phyloP scores from a whole-genome alignment of 805 yeast species.

The Cyberlindnera petersonii region DNA sequence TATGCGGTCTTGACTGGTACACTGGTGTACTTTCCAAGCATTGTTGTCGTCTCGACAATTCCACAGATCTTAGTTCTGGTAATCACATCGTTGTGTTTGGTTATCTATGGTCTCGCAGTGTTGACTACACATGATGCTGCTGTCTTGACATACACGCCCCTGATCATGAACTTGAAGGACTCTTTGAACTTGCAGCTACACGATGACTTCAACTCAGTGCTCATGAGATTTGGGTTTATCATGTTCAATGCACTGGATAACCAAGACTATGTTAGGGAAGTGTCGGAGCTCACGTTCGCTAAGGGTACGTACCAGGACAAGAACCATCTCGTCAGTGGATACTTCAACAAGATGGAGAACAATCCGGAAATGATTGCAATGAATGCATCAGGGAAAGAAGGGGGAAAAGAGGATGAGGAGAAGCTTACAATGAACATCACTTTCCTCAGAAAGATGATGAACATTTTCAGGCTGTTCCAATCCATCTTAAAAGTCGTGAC shows the following conservation, averaged over 20 bases:
- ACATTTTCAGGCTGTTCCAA: constrained; percentile 12
- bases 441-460: constrained; percentile 12
- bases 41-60: constrained; percentile 53
- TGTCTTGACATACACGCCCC: constrained; percentile 32
- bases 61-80: constrained; percentile 60
- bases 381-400: too few species aligned
- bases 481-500: constrained; percentile 8
- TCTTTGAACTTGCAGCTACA: constrained; percentile 36
- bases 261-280: constrained; percentile 61
- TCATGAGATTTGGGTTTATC: constrained; percentile 56
- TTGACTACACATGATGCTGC: constrained; percentile 45
- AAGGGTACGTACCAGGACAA: constrained; percentile 52
- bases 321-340: constrained; percentile 20
- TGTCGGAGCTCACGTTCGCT: constrained; percentile 45
- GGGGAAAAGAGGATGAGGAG: constrained; percentile 2
- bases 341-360: constrained; percentile 25
- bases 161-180: constrained; percentile 36
- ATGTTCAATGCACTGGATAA: constrained; percentile 66
- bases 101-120: constrained; percentile 55
- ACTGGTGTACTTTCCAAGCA: constrained; percentile 47
- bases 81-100: constrained; percentile 48
- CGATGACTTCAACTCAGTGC: constrained; percentile 66
- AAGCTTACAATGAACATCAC: constrained; percentile 1
- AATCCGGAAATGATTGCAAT: constrained; percentile 19
- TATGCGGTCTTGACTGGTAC: constrained; percentile 38